Conservation (phyloP, 1,284 basidiomycete genomes). For the Moniliella sp. region DNA sequence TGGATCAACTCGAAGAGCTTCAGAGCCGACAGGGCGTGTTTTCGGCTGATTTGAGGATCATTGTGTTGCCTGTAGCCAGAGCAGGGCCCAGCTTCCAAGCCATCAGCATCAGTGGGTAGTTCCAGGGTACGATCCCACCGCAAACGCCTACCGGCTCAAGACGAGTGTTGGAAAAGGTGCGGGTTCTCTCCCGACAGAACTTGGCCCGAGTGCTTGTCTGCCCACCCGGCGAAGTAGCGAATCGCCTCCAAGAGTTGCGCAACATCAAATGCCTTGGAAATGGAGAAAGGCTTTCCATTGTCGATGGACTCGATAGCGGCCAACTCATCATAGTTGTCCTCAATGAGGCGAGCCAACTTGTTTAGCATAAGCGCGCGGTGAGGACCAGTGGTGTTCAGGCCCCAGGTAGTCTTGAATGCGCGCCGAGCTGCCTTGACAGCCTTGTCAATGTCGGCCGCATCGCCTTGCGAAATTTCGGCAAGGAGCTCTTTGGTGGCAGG, state of each 20-base stretch:
- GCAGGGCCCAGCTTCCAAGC: conserved; percentile 41
- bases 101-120: conserved; percentile 76
- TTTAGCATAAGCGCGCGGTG: conserved; percentile 44
- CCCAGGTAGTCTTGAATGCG: conserved; percentile 19
- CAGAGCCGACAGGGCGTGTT: conserved; percentile 61
- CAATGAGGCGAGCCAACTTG: conserved; percentile 55
- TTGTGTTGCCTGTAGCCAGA: conserved; percentile 19
- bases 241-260: conserved; percentile 43
- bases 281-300: conserved; percentile 56
- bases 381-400: conserved; percentile 39
- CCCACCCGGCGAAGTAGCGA: conserved; percentile 45
- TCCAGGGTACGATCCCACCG: conserved; percentile 35
- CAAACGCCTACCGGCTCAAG: conserved; percentile 85
- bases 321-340: conserved; percentile 49
- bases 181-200: conserved; percentile 56
- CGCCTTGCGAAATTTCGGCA: conserved; percentile 20
- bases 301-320: conserved; percentile 40
- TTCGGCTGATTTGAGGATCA: conserved; percentile 43
- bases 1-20: conserved; percentile 50
- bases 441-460: conserved; percentile 22
- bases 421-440: conserved; percentile 23
- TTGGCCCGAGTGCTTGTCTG: conserved; percentile 65
- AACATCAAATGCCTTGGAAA: conserved; percentile 50
- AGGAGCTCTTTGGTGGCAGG: conserved; percentile 24
- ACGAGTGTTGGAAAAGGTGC: conserved; percentile 45